These are phyloP conservation scores for Penicillium coffeae DNA, from an alignment of 495 filamentous ascomycete genomes.

Conservation along the genomic window DNA sequence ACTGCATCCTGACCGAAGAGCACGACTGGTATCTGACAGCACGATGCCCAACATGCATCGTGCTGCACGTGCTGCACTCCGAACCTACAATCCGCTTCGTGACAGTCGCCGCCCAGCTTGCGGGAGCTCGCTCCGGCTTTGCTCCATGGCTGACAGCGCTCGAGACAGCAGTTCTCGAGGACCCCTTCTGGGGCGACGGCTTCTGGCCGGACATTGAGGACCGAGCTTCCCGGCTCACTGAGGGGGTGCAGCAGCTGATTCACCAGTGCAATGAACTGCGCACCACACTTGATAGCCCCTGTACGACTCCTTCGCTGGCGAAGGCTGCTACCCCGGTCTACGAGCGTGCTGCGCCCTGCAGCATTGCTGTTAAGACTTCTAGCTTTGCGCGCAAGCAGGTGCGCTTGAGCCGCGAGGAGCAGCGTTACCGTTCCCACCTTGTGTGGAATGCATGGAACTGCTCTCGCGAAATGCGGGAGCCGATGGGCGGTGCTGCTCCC, in stretches of 20 bases:
- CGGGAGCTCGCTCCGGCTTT: slow-evolving; percentile 46
- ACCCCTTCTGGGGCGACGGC: slow-evolving; percentile 54
- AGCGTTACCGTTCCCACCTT: slow-evolving; percentile 23
- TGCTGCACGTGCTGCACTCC: slow-evolving; percentile 50
- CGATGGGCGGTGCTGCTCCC: slow-evolving; percentile 13
- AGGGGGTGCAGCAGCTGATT: slow-evolving; percentile 52
- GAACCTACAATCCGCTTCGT: slow-evolving; percentile 58
- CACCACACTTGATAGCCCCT: slow-evolving; percentile 25
- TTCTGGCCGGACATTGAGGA: slow-evolving; percentile 54
- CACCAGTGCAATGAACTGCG: slow-evolving; percentile 50
- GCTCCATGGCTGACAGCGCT: slow-evolving; percentile 54
- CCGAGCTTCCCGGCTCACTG: slow-evolving; percentile 46
- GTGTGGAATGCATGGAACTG: slow-evolving; percentile 26
- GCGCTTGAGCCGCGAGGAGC: slow-evolving; percentile 31
- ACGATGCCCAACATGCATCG: slow-evolving; percentile 57
- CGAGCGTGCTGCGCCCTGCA: slow-evolving; percentile 18
- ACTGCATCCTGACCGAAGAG: slow-evolving; percentile 56
- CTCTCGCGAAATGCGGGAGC: slow-evolving; percentile 21
- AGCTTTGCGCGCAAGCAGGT: slow-evolving; percentile 31
- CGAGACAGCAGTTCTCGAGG: slow-evolving; percentile 48
- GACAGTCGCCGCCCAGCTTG: slow-evolving; percentile 51
- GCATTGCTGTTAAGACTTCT: slow-evolving; percentile 27
- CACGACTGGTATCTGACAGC: slow-evolving; percentile 55
- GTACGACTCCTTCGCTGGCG: slow-evolving; percentile 18
- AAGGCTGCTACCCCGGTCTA: slow-evolving; percentile 14